phyloP scores from a whole-genome alignment of 2,329 filamentous ascomycete genomes.

The Monilinia laxa region DNA sequence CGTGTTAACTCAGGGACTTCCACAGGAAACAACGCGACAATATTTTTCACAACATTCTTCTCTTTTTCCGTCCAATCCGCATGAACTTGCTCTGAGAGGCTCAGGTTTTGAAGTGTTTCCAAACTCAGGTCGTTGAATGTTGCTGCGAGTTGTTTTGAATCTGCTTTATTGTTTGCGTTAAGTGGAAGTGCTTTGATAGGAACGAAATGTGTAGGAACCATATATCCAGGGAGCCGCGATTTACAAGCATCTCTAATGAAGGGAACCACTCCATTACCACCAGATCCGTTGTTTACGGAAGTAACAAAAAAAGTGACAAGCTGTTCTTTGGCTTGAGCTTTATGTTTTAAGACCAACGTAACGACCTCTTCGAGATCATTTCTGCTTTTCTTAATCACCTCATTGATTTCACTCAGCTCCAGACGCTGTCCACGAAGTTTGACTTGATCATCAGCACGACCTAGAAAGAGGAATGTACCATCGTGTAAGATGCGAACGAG shows the following conservation, averaged over 20 bases:
- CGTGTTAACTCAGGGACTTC: constrained; percentile 48
- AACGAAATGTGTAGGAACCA: constrained; percentile 86
- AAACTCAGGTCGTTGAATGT: constrained; percentile 62
- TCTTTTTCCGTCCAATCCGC: constrained; percentile 44
- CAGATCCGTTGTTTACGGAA: constrained; percentile 28
- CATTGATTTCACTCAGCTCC: constrained; percentile 89
- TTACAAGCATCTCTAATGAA: constrained; percentile 63
- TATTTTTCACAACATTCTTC: constrained; percentile 50
- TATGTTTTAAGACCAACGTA: constrained; percentile 73
- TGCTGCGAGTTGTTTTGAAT: constrained; percentile 65
- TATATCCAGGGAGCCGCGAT: constrained; percentile 73
- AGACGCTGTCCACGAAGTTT: constrained; percentile 87
- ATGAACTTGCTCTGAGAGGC: constrained; percentile 40
- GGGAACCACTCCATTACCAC: constrained; percentile 45
- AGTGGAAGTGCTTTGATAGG: constrained; percentile 71
- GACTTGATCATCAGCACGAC: constrained; percentile 85
- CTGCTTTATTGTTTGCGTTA: constrained; percentile 86
- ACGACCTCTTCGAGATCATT: constrained; percentile 62
- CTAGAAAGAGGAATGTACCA: constrained; percentile 81
- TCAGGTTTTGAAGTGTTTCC: constrained; percentile 60
- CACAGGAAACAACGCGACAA: constrained; percentile 46
- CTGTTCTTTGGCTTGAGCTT: constrained; percentile 73
- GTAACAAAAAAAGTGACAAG: constrained; percentile 73
- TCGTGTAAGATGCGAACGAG: constrained; percentile 79
- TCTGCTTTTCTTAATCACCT: constrained; percentile 68